Base-by-base conservation (phyloP, 208 protist species). In the Trypanosoma rangeli region DNA sequence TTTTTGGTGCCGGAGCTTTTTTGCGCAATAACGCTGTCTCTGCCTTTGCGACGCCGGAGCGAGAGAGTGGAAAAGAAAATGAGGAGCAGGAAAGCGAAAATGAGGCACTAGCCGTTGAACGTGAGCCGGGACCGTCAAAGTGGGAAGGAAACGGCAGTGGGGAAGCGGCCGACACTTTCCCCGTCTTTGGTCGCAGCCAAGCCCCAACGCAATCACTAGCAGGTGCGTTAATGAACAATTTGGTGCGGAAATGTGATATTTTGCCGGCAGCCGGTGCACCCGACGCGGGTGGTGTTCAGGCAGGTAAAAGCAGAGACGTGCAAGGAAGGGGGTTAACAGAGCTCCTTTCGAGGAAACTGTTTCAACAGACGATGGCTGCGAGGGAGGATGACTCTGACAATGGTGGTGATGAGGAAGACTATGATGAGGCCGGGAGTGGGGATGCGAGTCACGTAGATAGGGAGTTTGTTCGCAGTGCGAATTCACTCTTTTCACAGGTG, bases 401-500 rank as follows among this genome's bases (percentile, higher is more conserved):
- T 24, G 70, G 58, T 56, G 55, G 60, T 29, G 61, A 76, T 24
- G 78, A 77, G 16, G 73, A 82, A 26, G 18, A 64, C 42, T 24
- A 52, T 10, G 46, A 59, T 26, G 10, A 48, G 35, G 60, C 20
- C 16, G 20, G 15, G 1, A 42, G 20, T 39, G 33, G 61, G 12
- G 12, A 50, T 50, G 26, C 16, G 15, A 28, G 22, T 0, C 49
- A 61, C 4, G 72, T 62, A 13, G 90, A 93, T 68, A 64, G 70
- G 0, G 79, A 87, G 26, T 93, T 96, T 71, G 73, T 93, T 9
- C 64, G 75, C 33, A 76, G 79, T 68, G 87, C 86, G 22, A 74
- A 82, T 9, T 74, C 87, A 28, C 73, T 96, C 44, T 90, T 96
- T 70, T 76, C 83, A 16, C 82, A 94, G 24, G 86, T 91, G 20